Base-by-base conservation (phyloP, 2,329 filamentous ascomycete genomes). In the Alternaria consortialis region DNA sequence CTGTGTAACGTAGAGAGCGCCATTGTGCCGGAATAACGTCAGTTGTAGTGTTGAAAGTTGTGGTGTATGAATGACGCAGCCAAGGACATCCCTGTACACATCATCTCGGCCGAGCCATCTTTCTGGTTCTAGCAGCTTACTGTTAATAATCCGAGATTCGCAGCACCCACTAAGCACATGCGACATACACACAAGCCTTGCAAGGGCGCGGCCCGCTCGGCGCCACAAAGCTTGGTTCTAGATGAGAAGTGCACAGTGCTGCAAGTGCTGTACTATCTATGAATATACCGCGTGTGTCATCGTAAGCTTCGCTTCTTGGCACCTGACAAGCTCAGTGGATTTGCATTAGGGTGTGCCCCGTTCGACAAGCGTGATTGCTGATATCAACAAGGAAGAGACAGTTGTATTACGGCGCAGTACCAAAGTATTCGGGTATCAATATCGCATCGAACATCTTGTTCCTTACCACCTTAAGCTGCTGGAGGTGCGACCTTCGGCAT, bases 401-500 rank as follows among this genome's bases (percentile, higher is more conserved):
- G 20, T n/a, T 11, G 31, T 7, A 50, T 36, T 50, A 25, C 32
- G 46, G 7, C 20, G 34, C 13, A 37, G 36, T 56, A 40, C 25
- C 46, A 56, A 47, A 40, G 32, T 50, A 47, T 32, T 34, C 40
- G 53, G 58, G 53, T 60, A 60, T 60, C 53, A 60, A 44, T 47
- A 39, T 36, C 27, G 17, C 39, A 17, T 31, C 34, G 31, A 54
- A 50, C 56, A 43, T 43, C 34, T 6, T 5, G 13, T 23, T 55
- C 5, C 27, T 27, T 12, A 53, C 32, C 17, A 25, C 43, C 20
- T 60, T 3, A 56, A 23, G 20, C 34, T 27, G 37, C 58, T 36
- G 32, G 20, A 5, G 23, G 12, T 3, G 20, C 53, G 15, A 43
- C 53, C 48, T 55, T 70, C 0, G 72, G 69, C 13, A 69, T 74